These are phyloP conservation scores for Anisodus acutangulus DNA, from an alignment of 257 asterid genomes.

Conservation along the genomic window DNA sequence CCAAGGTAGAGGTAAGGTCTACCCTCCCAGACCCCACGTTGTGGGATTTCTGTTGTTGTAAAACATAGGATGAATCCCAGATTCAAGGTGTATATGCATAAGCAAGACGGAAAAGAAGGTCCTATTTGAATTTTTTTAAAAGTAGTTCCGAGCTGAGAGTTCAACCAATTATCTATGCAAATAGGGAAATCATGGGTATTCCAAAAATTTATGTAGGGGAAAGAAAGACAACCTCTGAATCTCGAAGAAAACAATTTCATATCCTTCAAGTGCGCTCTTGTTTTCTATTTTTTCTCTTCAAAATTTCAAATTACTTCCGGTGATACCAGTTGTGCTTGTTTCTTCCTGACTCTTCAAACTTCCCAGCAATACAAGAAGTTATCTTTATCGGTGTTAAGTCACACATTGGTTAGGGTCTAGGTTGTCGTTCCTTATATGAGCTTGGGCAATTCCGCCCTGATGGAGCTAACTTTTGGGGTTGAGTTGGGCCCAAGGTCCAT, in stretches of 20 bases:
- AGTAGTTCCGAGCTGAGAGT: not conserved
- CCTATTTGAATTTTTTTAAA: not conserved
- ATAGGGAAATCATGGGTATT: not conserved
- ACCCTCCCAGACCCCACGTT: no score
- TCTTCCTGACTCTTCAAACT: constrained; percentile 2
- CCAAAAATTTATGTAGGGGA: constrained; percentile 21
- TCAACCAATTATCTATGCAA: not conserved
- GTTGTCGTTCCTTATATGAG: not conserved
- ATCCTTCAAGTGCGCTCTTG: not conserved
- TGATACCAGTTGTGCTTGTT: not conserved
- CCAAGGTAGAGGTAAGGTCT: no score
- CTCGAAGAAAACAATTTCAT: not conserved
- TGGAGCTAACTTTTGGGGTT: not conserved
- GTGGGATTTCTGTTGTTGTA: no score
- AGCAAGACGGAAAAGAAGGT: constrained; percentile 4
- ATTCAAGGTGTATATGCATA: not conserved
- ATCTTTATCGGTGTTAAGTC: not conserved
- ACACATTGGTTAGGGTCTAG: not conserved
- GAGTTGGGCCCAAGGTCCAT: not conserved
- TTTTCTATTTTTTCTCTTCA: not conserved
- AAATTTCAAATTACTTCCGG: not conserved
- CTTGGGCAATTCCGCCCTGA: not conserved
- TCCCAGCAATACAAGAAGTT: not conserved
- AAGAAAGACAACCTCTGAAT: constrained; percentile 16
- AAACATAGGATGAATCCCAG: not conserved